These are phyloP conservation scores for Penicillium sp. DNA, from an alignment of 2,329 filamentous ascomycete species.

Conservation along the genomic window DNA sequence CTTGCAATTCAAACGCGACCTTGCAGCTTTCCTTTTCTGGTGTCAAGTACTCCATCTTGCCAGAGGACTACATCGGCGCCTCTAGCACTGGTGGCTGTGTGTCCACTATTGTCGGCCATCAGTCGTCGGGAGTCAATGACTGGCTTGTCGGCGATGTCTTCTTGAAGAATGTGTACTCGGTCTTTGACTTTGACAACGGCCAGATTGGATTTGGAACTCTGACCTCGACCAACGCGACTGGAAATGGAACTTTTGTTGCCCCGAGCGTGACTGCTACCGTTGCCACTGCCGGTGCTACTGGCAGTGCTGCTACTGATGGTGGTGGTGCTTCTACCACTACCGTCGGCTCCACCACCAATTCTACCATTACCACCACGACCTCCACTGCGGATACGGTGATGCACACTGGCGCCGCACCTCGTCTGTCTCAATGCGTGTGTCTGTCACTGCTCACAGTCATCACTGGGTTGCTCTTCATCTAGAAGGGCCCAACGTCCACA, in stretches of 20 bases:
- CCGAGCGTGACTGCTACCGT: slow-evolving; percentile 14
- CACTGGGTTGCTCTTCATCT: slow-evolving; percentile 15
- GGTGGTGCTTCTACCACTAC: slow-evolving; percentile 2
- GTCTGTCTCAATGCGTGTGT: slow-evolving; percentile 12
- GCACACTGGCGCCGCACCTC: slow-evolving; percentile 15
- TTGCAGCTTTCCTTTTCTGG: slow-evolving; percentile 70
- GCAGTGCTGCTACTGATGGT: slow-evolving; percentile 7
- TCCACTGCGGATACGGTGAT: slow-evolving; percentile 6
- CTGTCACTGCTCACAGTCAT: slow-evolving; percentile 19
- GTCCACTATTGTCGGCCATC: slow-evolving; percentile 74
- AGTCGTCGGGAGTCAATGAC: slow-evolving; percentile 61
- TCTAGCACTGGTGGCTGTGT: slow-evolving; percentile 45
- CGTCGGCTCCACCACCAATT: slow-evolving; percentile 1
- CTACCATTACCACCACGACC: neutral
- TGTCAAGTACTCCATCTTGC: slow-evolving; percentile 64
- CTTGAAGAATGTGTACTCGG: slow-evolving; percentile 84
- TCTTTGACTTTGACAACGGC: slow-evolving; percentile 72
- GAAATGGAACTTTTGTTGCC: slow-evolving; percentile 19
- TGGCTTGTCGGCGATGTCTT: slow-evolving; percentile 89
- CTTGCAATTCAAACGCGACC: slow-evolving; percentile 65
- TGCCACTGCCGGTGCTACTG: slow-evolving; percentile 9
- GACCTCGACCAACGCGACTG: slow-evolving; percentile 11
- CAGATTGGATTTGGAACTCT: slow-evolving; percentile 40
- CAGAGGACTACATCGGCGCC: slow-evolving; percentile 68
- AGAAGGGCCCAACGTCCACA: too few relatives aligned